Evolutionary conservation across 163 green algal species (phyloP), one percentile per base, ranked within the genome.

Genomic region (Scenedesmus sp.): DNA sequence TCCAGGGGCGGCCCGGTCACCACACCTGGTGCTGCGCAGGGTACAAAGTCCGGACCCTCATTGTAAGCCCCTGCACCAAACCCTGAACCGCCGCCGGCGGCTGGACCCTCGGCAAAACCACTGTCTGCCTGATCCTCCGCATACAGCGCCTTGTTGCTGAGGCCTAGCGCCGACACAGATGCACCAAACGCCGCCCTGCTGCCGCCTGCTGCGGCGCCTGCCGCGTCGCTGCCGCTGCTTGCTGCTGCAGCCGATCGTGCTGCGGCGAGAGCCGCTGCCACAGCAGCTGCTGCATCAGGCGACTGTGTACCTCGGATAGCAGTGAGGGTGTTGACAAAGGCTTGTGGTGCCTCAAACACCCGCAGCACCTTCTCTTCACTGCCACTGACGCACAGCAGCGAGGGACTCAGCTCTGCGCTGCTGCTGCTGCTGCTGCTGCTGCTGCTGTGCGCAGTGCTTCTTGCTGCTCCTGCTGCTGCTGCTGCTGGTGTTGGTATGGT

Each of bases 281-380:
- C 40, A 30, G 87, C 87, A 56, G 87, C 78, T n/a, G 87, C 40
- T 37, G 56, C 56, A 0, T 87, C 78, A 37, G 70, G n/a, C 18
- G 42, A 70, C 53, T 86, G 70, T 16, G 22, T 10, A 15, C 90
- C 89, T 24, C 92, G 61, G 0, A 93, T 88, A 16, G 94, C 79
- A 15, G 92, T 90, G 53, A 98, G 94, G 2, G 97, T 96, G 76
- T 97, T 93, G 0, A 93, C 33, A 76, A 98, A 98, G 0, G 95
- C 95, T 56, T 94, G 91, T 0, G 93, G 94, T 4, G 96, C 97
- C 92, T 98, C 93, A 86, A 99, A 97, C 18, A 99, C 96, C 1
- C 98, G 95, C 13, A 99, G 87, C 43, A 99, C 97, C 95, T 99
- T 99, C 93, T 99, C 98, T 92, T 99, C 98, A 22, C 95, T 96